Conservation (phyloP, 768 basidiomycete species). For the Lactarius pseudohatsudake region DNA sequence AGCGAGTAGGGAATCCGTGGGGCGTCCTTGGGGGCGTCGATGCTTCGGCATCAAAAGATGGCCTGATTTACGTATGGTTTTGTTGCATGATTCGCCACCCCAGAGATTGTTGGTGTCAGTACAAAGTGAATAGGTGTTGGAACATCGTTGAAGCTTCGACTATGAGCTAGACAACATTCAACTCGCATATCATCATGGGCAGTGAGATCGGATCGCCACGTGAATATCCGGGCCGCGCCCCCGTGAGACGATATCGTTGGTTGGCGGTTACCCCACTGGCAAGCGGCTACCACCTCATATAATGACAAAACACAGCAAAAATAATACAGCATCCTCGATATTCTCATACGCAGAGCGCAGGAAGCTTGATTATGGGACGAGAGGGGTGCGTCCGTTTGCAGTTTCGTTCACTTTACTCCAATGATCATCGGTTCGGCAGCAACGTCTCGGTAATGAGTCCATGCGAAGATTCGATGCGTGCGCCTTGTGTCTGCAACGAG, state of each 20-base stretch:
- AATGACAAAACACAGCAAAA: constrained; percentile 91
- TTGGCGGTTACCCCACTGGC: background rate
- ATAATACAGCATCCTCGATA: constrained; percentile 85
- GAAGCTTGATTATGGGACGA: constrained; percentile 82
- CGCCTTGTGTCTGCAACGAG: constrained; percentile 80
- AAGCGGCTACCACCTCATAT: background rate
- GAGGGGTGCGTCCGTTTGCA: constrained; percentile 48
- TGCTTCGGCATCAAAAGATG: too few species aligned
- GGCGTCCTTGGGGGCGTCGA: too few species aligned
- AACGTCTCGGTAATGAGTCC: constrained; percentile 87
- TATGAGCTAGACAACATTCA: too few species aligned
- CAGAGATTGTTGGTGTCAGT: too few species aligned
- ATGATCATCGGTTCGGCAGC: constrained; percentile 39
- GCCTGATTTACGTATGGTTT: too few species aligned
- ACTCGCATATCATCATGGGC: too few species aligned
- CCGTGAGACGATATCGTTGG: background rate
- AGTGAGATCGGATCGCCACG: background rate
- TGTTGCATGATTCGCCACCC: too few species aligned
- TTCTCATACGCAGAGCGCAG: constrained; percentile 91
- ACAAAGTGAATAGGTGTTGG: too few species aligned
- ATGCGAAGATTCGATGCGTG: constrained; percentile 93
- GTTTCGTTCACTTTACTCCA: background rate
- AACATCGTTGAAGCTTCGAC: too few species aligned
- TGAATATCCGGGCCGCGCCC: background rate
- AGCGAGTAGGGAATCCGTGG: too few species aligned